These are phyloP conservation scores for Amauroascus verrucosus DNA, from an alignment of 2,329 filamentous ascomycete species.

Conservation along the genomic window DNA sequence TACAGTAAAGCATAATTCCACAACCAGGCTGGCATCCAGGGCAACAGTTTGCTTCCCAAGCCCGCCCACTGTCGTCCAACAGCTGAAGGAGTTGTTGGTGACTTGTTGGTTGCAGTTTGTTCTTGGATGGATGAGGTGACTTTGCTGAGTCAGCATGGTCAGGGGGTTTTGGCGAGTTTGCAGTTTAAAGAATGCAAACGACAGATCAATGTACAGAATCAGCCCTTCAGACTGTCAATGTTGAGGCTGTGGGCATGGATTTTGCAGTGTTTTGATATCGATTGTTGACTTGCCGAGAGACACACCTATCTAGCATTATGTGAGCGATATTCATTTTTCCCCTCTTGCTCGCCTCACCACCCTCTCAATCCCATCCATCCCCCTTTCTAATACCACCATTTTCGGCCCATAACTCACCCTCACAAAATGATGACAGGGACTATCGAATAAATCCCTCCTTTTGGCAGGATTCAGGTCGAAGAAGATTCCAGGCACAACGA, in stretches of 20 bases:
- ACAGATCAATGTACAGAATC: too few relatives aligned
- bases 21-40: neutral
- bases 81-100: too few relatives aligned
- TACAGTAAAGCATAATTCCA: neutral
- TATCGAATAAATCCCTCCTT: slow-evolving; percentile 84
- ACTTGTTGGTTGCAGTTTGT: neutral
- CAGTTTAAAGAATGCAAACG: too few relatives aligned
- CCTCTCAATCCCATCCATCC: slow-evolving; percentile 74
- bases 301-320: too few relatives aligned
- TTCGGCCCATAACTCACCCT: slow-evolving; percentile 74
- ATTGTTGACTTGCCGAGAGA: too few relatives aligned
- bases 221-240: too few relatives aligned
- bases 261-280: too few relatives aligned
- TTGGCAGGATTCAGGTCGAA: slow-evolving; percentile 91
- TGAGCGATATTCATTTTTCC: neutral
- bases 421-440: slow-evolving; percentile 86
- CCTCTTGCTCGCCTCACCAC: slow-evolving; percentile 46
- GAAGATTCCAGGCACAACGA: slow-evolving; percentile 95
- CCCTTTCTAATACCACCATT: slow-evolving; percentile 67
- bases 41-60: neutral
- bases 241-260: too few relatives aligned
- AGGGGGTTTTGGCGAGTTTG: too few relatives aligned
- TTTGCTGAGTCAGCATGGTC: too few relatives aligned
- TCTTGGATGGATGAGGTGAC: too few relatives aligned
- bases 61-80: neutral